phyloP scores from a whole-genome alignment of 306 rosid species.

The Acacia crassicarpa region DNA sequence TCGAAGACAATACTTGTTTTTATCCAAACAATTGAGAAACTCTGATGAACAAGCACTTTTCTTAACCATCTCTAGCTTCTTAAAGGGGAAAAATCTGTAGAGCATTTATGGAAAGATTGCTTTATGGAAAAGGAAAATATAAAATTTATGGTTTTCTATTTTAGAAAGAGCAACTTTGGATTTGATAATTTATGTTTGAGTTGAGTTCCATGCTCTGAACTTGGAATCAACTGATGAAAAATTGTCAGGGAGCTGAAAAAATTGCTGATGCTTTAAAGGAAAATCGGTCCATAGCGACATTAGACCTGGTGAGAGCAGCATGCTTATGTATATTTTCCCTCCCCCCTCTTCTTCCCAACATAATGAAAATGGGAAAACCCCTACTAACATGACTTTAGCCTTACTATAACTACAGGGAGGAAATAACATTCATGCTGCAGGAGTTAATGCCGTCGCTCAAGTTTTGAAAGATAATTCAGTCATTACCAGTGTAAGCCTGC shows the following conservation, averaged over 20 bases:
- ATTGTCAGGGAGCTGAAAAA: slow-evolving; percentile 77
- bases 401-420: slow-evolving; percentile 69
- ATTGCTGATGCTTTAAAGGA: slow-evolving; percentile 90
- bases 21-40: neutral
- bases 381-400: slow-evolving; percentile 33
- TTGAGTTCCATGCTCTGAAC: neutral
- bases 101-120: neutral
- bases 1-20: slow-evolving; percentile 19
- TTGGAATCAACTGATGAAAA: slow-evolving; percentile 10
- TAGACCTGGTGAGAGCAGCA: slow-evolving; percentile 72
- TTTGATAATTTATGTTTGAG: neutral
- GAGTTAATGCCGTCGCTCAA: slow-evolving; percentile 65
- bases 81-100: neutral
- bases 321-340: neutral
- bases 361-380: neutral
- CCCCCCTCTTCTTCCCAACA: neutral
- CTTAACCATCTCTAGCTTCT: neutral
- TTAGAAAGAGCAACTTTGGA: neutral
- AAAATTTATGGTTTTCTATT: too few relatives aligned
- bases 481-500: slow-evolving; percentile 67
- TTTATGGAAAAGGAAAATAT: neutral
- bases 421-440: slow-evolving; percentile 76
- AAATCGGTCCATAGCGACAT: slow-evolving; percentile 71
- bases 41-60: neutral
- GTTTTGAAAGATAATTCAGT: slow-evolving; percentile 85